A percentile compares a stretch with the other conserved stretches of the same genome.
These are phyloP conservation scores for Bromus sterilis DNA, from an alignment of 176 grass and related monocot genomes.

Conservation along the genomic window DNA sequence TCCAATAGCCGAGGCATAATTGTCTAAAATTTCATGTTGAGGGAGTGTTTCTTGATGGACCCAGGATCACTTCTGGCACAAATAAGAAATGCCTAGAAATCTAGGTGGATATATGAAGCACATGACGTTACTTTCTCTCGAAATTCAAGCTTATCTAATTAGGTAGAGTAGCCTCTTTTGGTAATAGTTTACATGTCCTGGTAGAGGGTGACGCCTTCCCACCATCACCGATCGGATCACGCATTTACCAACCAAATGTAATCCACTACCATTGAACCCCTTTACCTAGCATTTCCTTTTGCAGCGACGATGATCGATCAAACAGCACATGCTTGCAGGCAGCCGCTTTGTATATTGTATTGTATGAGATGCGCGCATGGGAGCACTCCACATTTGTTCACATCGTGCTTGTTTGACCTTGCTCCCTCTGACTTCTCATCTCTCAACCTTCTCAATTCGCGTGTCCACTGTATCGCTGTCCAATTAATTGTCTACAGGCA, in stretches of 20 bases:
- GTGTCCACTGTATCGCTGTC: neutral
- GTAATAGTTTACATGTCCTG: neutral
- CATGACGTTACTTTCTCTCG: neutral
- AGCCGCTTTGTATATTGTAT: neutral
- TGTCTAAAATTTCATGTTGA: too few relatives aligned
- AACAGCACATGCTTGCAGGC: neutral
- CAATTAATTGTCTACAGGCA: neutral
- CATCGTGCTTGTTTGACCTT: conserved; percentile 24
- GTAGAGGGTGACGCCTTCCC: conserved; percentile 21
- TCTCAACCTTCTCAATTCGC: neutral
- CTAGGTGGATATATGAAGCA: neutral
- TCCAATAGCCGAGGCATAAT: too few relatives aligned
- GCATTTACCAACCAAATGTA: neutral
- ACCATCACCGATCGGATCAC: neutral
- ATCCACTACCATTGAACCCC: neutral
- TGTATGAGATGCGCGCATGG: neutral
- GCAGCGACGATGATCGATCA: neutral
- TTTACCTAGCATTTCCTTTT: neutral
- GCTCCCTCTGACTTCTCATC: conserved; percentile 7
- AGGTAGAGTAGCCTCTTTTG: neutral
- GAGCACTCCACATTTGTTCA: conserved; percentile 20
- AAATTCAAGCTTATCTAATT: neutral
- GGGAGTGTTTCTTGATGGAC: too few relatives aligned
- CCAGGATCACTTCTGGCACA: too few relatives aligned
- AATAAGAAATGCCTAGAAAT: neutral